Base-by-base conservation (phyloP, 192 early-diverging fungal genomes). In the Entrophospora sp. region DNA sequence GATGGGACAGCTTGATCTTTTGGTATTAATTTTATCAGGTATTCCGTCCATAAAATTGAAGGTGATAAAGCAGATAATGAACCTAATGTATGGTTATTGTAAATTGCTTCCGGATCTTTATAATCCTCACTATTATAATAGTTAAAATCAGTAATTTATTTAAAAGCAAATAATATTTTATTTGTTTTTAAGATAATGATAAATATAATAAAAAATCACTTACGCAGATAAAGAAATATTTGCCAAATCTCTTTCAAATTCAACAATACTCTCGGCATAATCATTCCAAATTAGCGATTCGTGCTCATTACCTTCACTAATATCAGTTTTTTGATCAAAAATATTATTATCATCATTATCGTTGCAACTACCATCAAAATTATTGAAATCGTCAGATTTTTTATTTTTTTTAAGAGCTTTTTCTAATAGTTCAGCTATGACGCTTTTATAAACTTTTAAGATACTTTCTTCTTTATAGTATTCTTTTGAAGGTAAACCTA, bases 401-500 rank as follows among this genome's bases (percentile, higher is more conserved):
- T 49, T 3, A 13, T 20, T 22, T 62, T 64, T 3, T 67, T 71
- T 20, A 83, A 22, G 4, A n/a, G 83, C 60, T 8, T 64, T 38
- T 1, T 42, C 27, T 53, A 85, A 64, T 37, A 82, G 71, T 3
- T 79, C 72, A 10, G 66, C 46, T 31, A 87, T 45, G 10, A 71
- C 71, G 13, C 40, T 51, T 61, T 75, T 53, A 42, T 83, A 86
- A 14, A 71, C 43, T 22, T 25, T 46, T 12, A 85, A 13, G 8
- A 76, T 72, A 2, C 79, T 69, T 7, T 70, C 38, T 7, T 87
- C 74, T 16, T 74, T 46, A 69, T 89, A 89, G 45, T 87, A 87
- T 38, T 87, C 79, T 34, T 80, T 87, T 25, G 83, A 80, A n/a
- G 87, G 85, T 34, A 87, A 49, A 30, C 70, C 77, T n/a, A 87